Percentiles rank a stretch among this genome's conserved stretches.
phyloP scores from a whole-genome alignment of 73 alveolate species.

The Paramecium primaurelia region DNA sequence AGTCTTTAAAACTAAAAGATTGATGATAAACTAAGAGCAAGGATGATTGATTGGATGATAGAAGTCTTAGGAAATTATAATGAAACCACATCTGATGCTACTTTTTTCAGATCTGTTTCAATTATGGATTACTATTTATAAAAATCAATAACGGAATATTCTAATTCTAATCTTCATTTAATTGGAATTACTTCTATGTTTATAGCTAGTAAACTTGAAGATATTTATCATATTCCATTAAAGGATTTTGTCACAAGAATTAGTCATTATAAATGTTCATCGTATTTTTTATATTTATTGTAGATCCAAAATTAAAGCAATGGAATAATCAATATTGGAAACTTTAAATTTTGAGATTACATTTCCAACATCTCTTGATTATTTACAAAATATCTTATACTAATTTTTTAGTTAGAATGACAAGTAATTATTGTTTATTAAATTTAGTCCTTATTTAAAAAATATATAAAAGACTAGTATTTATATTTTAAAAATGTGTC shows the following conservation, averaged over 20 bases:
- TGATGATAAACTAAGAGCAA: slow-evolving; percentile 69
- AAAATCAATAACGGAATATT: slow-evolving; percentile 33
- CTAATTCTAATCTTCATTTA: slow-evolving; percentile 57
- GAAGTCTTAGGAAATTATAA: slow-evolving; percentile 81
- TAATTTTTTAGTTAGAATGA: slow-evolving; percentile 24
- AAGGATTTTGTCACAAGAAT: not conserved
- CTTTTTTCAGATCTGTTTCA: slow-evolving; percentile 84
- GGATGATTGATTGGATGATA: slow-evolving; percentile 97
- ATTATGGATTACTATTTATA: slow-evolving; percentile 79
- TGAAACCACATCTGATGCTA: slow-evolving; percentile 61
- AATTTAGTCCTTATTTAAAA: not conserved
- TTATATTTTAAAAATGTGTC: slow-evolving; percentile 39
- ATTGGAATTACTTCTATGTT: slow-evolving; percentile 87
- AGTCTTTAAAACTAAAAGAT: slow-evolving; percentile 62
- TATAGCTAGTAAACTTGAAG: slow-evolving; percentile 85
- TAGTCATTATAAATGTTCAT: slow-evolving; percentile 22
- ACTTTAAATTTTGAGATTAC: not conserved
- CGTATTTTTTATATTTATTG: not conserved
- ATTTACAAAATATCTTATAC: not conserved
- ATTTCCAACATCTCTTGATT: slow-evolving; percentile 44
- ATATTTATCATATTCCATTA: slow-evolving; percentile 58
- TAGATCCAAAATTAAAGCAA: slow-evolving; percentile 4
- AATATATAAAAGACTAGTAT: not conserved
- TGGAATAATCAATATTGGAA: slow-evolving; percentile 30
- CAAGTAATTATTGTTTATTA: not conserved